Percentiles rank a stretch among this genome's conserved stretches.
phyloP scores from a whole-genome alignment of 192 early-diverging fungal genomes.

The Linnemannia hyalina region DNA sequence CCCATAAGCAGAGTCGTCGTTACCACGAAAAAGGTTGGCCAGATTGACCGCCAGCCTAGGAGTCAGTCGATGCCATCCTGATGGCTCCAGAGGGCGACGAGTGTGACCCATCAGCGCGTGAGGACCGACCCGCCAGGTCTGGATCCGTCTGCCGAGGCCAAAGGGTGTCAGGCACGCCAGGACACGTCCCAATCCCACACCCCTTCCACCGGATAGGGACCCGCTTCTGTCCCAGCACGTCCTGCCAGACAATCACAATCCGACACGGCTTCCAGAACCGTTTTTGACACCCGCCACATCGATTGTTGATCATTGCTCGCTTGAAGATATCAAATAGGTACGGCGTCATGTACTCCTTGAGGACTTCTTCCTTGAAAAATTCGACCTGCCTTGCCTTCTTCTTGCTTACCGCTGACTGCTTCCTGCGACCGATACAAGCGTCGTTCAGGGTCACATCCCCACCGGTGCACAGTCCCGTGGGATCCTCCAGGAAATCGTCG shows the following conservation, averaged over 20 bases:
- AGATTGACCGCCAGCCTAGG: neutral
- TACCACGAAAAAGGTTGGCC: neutral
- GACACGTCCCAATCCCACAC: slow-evolving; percentile 37
- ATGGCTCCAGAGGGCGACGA: neutral
- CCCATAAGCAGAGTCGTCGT: too few relatives aligned
- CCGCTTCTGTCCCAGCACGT: slow-evolving; percentile 32
- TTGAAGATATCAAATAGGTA: slow-evolving; percentile 31
- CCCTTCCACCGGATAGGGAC: slow-evolving; percentile 49
- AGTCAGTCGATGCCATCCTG: neutral
- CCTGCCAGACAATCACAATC: slow-evolving; percentile 43
- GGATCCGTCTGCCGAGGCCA: neutral
- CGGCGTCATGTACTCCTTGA: slow-evolving; percentile 38
- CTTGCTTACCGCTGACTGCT: neutral
- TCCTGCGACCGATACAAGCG: neutral
- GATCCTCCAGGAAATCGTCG: neutral
- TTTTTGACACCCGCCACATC: slow-evolving; percentile 35
- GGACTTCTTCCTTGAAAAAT: slow-evolving; percentile 31
- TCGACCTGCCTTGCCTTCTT: neutral
- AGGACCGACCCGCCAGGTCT: neutral
- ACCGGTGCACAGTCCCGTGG: neutral
- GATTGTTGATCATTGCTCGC: slow-evolving; percentile 29
- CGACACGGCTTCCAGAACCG: slow-evolving; percentile 41
- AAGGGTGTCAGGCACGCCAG: slow-evolving; percentile 23
- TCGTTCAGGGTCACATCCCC: too few relatives aligned
- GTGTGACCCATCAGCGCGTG: neutral